Percentiles rank a stretch among this genome's conserved stretches.
phyloP scores from a whole-genome alignment of 2,329 filamentous ascomycete genomes.

The Ophiocordyceps polyrhachis-furcata region DNA sequence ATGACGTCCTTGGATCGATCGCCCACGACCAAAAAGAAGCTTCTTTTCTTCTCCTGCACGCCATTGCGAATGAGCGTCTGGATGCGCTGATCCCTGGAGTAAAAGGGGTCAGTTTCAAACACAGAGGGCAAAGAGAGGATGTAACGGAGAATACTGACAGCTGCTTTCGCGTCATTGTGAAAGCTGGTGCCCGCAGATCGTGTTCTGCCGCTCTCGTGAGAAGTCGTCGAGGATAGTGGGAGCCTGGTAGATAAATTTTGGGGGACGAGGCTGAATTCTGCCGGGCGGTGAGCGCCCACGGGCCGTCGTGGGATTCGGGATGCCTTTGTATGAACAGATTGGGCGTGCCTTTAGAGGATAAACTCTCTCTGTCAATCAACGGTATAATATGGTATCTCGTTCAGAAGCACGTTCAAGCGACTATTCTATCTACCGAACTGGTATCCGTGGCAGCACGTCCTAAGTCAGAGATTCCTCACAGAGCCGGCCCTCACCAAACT shows the following conservation, averaged over 20 bases:
- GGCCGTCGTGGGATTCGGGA: too few species aligned
- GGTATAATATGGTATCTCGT: too few species aligned
- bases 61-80: slow-evolving; percentile 82
- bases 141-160: slow-evolving; percentile 19
- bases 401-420: too few species aligned
- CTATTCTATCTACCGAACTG: too few species aligned
- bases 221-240: slow-evolving; percentile 1
- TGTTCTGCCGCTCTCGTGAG: too few species aligned
- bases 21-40: slow-evolving; percentile 93
- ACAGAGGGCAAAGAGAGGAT: slow-evolving; percentile 1
- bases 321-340: too few species aligned
- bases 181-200: slow-evolving; percentile 3
- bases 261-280: slow-evolving; percentile 15
- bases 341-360: too few species aligned
- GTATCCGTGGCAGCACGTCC: too few species aligned
- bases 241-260: slow-evolving; percentile 16
- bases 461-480: too few species aligned
- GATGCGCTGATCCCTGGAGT: slow-evolving; percentile 66
- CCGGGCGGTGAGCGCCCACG: slow-evolving; percentile 16
- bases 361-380: too few species aligned
- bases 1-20: slow-evolving; percentile 89
- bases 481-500: too few species aligned
- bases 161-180: slow-evolving; percentile 40
- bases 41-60: slow-evolving; percentile 87
- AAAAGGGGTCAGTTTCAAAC: neutral